Evolutionary conservation across 108 stramenopile species (phyloP).

Genomic region (Halocafeteria seosinensis): DNA sequence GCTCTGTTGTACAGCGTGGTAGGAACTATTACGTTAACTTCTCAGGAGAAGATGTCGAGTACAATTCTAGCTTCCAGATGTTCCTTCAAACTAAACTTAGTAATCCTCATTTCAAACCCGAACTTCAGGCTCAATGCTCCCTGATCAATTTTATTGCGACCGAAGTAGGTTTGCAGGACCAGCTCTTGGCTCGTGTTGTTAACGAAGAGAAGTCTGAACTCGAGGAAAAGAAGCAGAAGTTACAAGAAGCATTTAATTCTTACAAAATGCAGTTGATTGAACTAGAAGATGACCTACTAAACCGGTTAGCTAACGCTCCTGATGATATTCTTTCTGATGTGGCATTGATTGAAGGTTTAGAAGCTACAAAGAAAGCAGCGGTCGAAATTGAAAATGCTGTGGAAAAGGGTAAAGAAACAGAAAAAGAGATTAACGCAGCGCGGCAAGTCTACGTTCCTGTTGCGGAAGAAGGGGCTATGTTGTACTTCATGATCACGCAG

Average conservation of each 20-base stretch:
- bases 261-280: constrained; percentile 64
- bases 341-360: constrained; percentile 68
- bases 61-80: constrained; percentile 58
- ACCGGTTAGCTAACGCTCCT: constrained; percentile 66
- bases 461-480: constrained; percentile 75
- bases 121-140: constrained; percentile 72
- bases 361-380: constrained; percentile 63
- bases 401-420: constrained; percentile 50
- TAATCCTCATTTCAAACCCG: constrained; percentile 81
- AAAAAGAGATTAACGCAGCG: constrained; percentile 53
- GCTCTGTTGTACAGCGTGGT: constrained; percentile 65
- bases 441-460: constrained; percentile 62
- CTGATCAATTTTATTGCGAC: constrained; percentile 80
- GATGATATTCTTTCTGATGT: constrained; percentile 71
- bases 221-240: constrained; percentile 53
- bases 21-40: constrained; percentile 51
- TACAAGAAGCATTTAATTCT: constrained; percentile 48
- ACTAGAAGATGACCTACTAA: constrained; percentile 66
- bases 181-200: constrained; percentile 66
- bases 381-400: constrained; percentile 63
- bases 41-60: constrained; percentile 69
- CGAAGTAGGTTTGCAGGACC: constrained; percentile 65
- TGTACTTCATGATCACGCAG: constrained; percentile 72
- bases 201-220: constrained; percentile 62
- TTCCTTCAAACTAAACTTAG: constrained; percentile 70